A percentile compares a stretch with the other conserved stretches of the same genome.
Conservation (phyloP, 495 filamentous ascomycete genomes). For the Trichoderma erinaceum region DNA sequence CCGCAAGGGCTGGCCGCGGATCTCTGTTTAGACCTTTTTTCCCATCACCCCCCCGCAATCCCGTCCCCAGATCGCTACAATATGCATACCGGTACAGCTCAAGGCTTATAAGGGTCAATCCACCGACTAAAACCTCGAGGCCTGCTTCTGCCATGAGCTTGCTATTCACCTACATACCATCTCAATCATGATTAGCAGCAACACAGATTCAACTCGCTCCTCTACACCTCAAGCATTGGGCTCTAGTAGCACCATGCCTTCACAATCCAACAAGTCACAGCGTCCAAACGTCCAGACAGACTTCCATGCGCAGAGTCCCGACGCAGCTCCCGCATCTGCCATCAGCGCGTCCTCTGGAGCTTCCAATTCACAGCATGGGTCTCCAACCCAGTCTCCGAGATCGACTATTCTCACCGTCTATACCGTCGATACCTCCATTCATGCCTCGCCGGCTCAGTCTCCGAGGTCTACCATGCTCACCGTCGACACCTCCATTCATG, state of each 20-base stretch:
- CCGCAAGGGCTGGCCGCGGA: not conserved
- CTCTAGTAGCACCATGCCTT: constrained; percentile 28
- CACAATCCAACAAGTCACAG: constrained; percentile 29
- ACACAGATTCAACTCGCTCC: constrained; percentile 17
- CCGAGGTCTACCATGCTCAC: constrained; percentile 33
- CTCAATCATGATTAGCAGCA: constrained; percentile 5
- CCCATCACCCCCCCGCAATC: not conserved
- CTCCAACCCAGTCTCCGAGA: constrained; percentile 37
- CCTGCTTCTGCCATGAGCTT: constrained; percentile 9
- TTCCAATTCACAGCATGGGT: constrained; percentile 37
- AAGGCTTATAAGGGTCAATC: constrained; percentile 9
- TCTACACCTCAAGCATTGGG: constrained; percentile 18
- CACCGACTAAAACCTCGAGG: constrained; percentile 4
- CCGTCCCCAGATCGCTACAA: constrained; percentile 11
- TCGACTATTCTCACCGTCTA: constrained; percentile 28
- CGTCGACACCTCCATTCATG: constrained; percentile 32
- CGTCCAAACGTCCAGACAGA: constrained; percentile 37
- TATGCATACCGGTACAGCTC: constrained; percentile 8
- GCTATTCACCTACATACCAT: constrained; percentile 7
- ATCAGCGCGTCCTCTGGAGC: constrained; percentile 39
- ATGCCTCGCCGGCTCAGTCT: constrained; percentile 38
- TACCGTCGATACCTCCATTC: constrained; percentile 30
- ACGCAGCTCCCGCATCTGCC: constrained; percentile 32
- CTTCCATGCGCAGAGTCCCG: constrained; percentile 28
- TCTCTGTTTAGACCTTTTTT: not conserved